These are phyloP conservation scores for Diaporthe ilicicola DNA, from an alignment of 2,329 filamentous ascomycete species.

Conservation along the genomic window DNA sequence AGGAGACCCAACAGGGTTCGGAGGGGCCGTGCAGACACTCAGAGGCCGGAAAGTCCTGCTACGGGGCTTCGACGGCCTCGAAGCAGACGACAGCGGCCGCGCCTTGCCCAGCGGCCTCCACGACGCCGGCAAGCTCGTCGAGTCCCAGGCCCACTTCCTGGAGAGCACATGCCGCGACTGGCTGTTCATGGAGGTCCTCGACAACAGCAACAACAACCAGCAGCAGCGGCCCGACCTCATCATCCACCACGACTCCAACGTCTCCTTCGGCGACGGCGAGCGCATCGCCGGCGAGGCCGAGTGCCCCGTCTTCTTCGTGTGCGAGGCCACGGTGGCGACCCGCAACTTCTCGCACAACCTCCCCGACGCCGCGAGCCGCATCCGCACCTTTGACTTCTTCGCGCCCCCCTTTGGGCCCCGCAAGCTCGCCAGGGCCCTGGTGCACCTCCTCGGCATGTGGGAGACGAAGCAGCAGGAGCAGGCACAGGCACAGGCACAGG, in stretches of 20 bases:
- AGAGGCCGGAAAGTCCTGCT: slow-evolving; percentile 43
- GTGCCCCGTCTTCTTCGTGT: slow-evolving; percentile 43
- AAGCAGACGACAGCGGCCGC: background rate
- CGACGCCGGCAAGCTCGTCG: slow-evolving; percentile 15
- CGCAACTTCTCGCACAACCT: slow-evolving; percentile 36
- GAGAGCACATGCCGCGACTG: slow-evolving; percentile 44
- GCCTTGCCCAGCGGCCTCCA: background rate
- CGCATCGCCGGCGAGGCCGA: slow-evolving; percentile 10
- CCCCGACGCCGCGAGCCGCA: slow-evolving; percentile 34
- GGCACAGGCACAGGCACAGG: too few relatives aligned
- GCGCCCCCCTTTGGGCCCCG: slow-evolving; percentile 51
- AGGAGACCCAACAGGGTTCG: slow-evolving; percentile 41
- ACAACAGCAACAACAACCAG: background rate
- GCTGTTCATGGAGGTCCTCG: slow-evolving; percentile 43
- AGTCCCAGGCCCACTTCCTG: slow-evolving; percentile 35
- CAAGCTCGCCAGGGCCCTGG: slow-evolving; percentile 46
- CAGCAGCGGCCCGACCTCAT: slow-evolving; percentile 37
- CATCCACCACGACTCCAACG: slow-evolving; percentile 36
- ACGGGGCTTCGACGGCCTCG: slow-evolving; percentile 33
- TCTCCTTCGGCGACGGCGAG: slow-evolving; percentile 26
- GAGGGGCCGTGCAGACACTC: slow-evolving; percentile 41
- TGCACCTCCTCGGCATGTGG: slow-evolving; percentile 33
- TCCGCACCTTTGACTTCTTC: slow-evolving; percentile 46
- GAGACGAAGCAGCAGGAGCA: slow-evolving; percentile 28
- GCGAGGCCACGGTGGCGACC: slow-evolving; percentile 42